phyloP scores from a whole-genome alignment of 2,329 filamentous ascomycete species.

The Aspergillus sp. region DNA sequence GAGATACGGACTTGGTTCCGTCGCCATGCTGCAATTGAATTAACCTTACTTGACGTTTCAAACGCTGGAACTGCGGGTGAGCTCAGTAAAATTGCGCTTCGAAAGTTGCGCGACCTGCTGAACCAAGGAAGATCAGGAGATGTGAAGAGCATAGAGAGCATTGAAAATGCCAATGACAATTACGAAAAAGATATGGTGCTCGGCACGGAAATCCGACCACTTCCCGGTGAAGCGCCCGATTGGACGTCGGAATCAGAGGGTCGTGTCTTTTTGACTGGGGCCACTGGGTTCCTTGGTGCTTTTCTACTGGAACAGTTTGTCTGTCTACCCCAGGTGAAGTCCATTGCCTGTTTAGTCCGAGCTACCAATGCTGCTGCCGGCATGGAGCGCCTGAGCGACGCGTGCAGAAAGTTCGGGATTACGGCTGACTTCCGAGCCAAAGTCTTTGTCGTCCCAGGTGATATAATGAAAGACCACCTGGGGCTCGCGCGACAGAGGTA shows the following conservation, averaged over 20 bases:
- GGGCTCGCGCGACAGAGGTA: constrained; percentile 5
- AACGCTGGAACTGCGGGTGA: constrained; percentile 18
- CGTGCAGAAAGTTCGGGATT: constrained; percentile 9
- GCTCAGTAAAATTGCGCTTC: constrained; percentile 12
- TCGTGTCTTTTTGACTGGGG: constrained; percentile 13
- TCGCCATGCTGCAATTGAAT: constrained; percentile 23
- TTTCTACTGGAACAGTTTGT: constrained; percentile 12
- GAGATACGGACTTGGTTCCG: constrained; percentile 30
- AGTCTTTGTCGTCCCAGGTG: constrained; percentile 6
- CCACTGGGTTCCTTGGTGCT: constrained; percentile 14
- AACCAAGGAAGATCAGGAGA: background rate
- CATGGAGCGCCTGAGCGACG: constrained; percentile 5
- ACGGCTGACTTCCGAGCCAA: constrained; percentile 3
- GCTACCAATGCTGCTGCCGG: constrained; percentile 2
- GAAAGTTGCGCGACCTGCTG: constrained; percentile 10
- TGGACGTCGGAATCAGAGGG: constrained; percentile 14
- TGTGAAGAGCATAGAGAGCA: background rate
- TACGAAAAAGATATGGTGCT: constrained; percentile 7
- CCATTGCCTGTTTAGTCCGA: constrained; percentile 17
- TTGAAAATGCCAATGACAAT: background rate
- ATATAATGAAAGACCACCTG: background rate
- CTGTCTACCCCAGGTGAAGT: constrained; percentile 6
- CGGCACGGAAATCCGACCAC: constrained; percentile 3
- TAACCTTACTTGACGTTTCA: constrained; percentile 57
- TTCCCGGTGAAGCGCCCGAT: background rate